These are phyloP conservation scores for Raphanus raphanistrum DNA, from an alignment of 345 rosid species.

Conservation along the genomic window DNA sequence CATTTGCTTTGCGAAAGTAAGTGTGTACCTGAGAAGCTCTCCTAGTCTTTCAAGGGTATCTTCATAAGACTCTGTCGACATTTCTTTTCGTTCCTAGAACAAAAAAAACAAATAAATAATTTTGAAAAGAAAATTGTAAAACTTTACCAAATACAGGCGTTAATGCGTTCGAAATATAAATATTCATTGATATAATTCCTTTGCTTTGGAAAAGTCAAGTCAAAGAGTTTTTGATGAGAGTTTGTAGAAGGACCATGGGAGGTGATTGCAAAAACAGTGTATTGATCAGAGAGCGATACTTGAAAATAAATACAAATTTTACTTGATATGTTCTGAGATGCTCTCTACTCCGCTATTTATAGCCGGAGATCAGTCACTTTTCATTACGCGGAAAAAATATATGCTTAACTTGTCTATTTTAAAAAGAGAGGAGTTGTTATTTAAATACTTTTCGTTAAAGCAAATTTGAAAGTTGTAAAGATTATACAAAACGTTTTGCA, in stretches of 20 bases:
- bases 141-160: not conserved
- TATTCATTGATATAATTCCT: not conserved
- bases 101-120: not conserved
- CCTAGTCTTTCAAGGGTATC: slow-evolving; percentile 11
- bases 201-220: not conserved
- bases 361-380: slow-evolving; percentile 1
- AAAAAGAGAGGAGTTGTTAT: slow-evolving; percentile 11
- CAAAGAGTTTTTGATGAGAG: not conserved
- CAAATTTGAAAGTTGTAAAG: not conserved
- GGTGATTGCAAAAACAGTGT: not conserved
- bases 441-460: not conserved
- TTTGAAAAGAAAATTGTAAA: not conserved
- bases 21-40: slow-evolving; percentile 1
- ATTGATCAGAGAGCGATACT: not conserved
- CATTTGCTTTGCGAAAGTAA: not conserved
- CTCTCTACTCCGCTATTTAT: slow-evolving; percentile 28
- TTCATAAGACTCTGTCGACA: slow-evolving; percentile 31
- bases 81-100: slow-evolving; percentile 2
- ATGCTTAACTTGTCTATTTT: slow-evolving; percentile 22
- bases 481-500: not conserved
- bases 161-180: not conserved
- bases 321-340: slow-evolving; percentile 11
- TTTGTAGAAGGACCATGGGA: slow-evolving; percentile 17
- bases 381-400: not conserved
- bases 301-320: slow-evolving; percentile 14